These are phyloP conservation scores for Flaveria bidentis DNA, from an alignment of 129 eudicot genomes.

Conservation along the genomic window DNA sequence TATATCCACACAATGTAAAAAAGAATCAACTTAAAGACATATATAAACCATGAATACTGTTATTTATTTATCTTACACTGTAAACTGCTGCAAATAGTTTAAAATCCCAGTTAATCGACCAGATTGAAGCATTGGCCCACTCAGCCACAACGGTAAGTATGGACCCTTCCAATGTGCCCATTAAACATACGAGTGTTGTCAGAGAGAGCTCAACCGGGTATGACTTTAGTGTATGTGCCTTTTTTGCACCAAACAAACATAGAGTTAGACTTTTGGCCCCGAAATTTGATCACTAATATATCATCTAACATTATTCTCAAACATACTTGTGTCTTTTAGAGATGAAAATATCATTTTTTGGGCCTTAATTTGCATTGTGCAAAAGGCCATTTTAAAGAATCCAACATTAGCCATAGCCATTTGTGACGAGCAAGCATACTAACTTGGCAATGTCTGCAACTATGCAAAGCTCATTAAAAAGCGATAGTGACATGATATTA, in stretches of 20 bases:
- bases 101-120: constrained; percentile 40
- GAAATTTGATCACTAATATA: neutral
- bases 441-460: too few relatives aligned
- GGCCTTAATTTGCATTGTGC: too few relatives aligned
- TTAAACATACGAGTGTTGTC: constrained; percentile 29
- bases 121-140: constrained; percentile 21
- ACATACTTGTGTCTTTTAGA: too few relatives aligned
- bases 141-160: constrained; percentile 26
- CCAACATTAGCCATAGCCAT: too few relatives aligned
- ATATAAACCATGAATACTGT: neutral
- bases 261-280: neutral
- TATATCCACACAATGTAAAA: constrained; percentile 9
- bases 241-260: neutral
- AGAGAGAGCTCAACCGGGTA: constrained; percentile 35
- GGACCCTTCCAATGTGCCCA: constrained; percentile 37
- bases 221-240: constrained; percentile 33
- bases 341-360: too few relatives aligned
- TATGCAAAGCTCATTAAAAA: too few relatives aligned
- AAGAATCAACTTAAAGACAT: neutral
- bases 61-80: constrained; percentile 19
- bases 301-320: too few relatives aligned
- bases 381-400: too few relatives aligned
- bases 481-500: too few relatives aligned
- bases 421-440: too few relatives aligned
- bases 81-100: constrained; percentile 33